phyloP scores from a whole-genome alignment of 176 grass and related monocot species.

The Alopecurus myosuroides region DNA sequence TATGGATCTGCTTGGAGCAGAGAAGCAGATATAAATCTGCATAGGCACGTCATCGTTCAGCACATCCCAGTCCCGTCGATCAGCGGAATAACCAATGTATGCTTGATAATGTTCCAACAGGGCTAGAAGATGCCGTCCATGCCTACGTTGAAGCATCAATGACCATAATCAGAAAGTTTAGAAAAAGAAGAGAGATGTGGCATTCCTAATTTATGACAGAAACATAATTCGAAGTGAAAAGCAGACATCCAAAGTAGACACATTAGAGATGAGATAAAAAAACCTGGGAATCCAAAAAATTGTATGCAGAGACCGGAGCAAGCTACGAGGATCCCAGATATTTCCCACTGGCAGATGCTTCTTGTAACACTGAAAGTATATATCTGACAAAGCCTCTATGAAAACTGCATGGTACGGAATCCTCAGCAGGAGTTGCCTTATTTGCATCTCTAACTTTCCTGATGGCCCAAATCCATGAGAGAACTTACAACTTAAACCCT shows the following conservation, averaged over 20 bases:
- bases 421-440: constrained; percentile 35
- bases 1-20: constrained; percentile 40
- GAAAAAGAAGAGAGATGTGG: neutral
- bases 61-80: neutral
- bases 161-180: neutral
- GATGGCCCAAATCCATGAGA: constrained; percentile 33
- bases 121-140: constrained; percentile 33
- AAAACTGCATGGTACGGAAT: neutral
- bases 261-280: constrained; percentile 3
- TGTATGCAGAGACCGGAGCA: constrained; percentile 38
- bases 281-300: constrained; percentile 37
- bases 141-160: neutral
- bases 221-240: neutral
- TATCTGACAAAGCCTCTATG: constrained; percentile 37
- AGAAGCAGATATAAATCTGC: constrained; percentile 56
- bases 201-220: neutral
- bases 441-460: constrained; percentile 49
- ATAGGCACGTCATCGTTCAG: neutral
- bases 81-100: neutral
- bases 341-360: constrained; percentile 28
- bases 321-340: constrained; percentile 29
- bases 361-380: neutral
- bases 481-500: constrained; percentile 40
- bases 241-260: neutral
- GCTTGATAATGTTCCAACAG: constrained; percentile 42